Percentiles rank a stretch among this genome's conserved stretches.
phyloP scores from a whole-genome alignment of 148 eudicot genomes.

The Selenicereus undatus region DNA sequence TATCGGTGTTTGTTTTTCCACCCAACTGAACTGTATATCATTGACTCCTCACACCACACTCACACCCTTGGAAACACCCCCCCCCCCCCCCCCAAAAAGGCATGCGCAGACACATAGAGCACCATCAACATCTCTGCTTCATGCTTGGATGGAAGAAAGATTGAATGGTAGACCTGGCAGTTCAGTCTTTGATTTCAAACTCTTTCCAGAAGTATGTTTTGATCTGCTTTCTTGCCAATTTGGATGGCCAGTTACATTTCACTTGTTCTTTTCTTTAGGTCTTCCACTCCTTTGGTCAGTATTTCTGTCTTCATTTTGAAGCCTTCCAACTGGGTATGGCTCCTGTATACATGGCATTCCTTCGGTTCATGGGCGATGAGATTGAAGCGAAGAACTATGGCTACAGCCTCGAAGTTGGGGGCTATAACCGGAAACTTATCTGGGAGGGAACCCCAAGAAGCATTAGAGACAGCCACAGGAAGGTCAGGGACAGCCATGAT shows the following conservation, averaged over 20 bases:
- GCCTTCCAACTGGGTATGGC: constrained; percentile 90
- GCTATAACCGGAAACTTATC: constrained; percentile 69
- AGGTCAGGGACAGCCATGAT: constrained; percentile 81
- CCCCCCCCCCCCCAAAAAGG: too few species aligned
- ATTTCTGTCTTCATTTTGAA: constrained; percentile 86
- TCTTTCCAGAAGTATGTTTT: not conserved
- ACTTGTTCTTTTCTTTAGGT: constrained; percentile 38
- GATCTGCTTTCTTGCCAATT: not conserved
- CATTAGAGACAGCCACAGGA: constrained; percentile 71
- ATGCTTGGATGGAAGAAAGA: too few species aligned
- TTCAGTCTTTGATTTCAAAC: not conserved
- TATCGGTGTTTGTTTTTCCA: too few species aligned
- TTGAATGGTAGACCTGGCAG: too few species aligned
- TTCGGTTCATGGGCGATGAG: constrained; percentile 87
- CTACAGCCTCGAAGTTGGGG: constrained; percentile 86
- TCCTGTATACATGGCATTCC: constrained; percentile 87
- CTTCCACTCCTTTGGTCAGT: constrained; percentile 80
- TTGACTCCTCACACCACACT: too few species aligned
- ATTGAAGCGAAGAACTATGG: constrained; percentile 68
- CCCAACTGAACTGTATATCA: too few species aligned
- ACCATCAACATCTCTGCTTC: too few species aligned
- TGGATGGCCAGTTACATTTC: not conserved
- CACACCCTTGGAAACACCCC: too few species aligned
- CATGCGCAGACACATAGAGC: too few species aligned
- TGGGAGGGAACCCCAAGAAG: constrained; percentile 87